These are phyloP conservation scores for Crassisporium funariophilum DNA, from an alignment of 768 basidiomycete species.

Conservation along the genomic window DNA sequence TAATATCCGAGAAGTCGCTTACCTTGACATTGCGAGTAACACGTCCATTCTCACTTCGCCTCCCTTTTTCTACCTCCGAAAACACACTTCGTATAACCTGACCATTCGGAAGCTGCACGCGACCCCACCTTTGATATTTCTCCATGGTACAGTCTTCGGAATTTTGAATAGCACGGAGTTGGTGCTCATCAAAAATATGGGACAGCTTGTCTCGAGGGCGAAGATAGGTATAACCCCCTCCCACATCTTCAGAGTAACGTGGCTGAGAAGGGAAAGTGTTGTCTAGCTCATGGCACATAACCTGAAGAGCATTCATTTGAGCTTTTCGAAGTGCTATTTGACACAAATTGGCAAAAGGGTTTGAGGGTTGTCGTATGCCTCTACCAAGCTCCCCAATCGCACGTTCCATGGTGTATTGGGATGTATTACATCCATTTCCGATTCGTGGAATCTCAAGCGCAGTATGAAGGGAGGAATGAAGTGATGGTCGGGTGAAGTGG, in stretches of 20 bases:
- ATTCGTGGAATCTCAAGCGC: conserved; percentile 23
- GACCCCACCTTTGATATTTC: background rate
- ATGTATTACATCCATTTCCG: conserved; percentile 11
- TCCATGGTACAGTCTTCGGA: background rate
- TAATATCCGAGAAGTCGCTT: background rate
- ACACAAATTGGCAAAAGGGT: conserved; percentile 25
- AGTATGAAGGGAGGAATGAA: conserved; percentile 34
- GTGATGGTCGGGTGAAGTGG: conserved; percentile 33
- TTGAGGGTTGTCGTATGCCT: conserved; percentile 23
- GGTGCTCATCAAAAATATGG: background rate
- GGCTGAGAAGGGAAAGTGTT: background rate
- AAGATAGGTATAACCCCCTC: conserved; percentile 3
- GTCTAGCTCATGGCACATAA: background rate
- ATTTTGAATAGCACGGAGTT: background rate
- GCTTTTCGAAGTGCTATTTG: conserved; percentile 10
- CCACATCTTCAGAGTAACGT: background rate
- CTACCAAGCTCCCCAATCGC: conserved; percentile 20
- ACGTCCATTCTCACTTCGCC: background rate
- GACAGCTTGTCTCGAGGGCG: conserved; percentile 7
- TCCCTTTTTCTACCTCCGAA: background rate
- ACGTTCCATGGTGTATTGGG: conserved; percentile 28
- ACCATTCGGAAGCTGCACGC: background rate
- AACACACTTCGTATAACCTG: background rate
- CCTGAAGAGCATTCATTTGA: conserved; percentile 17
- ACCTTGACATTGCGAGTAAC: background rate